Percentiles rank a stretch among this genome's conserved stretches.
Conservation (phyloP, 2,329 filamentous ascomycete species). For the Aspergillus tubingensis region DNA sequence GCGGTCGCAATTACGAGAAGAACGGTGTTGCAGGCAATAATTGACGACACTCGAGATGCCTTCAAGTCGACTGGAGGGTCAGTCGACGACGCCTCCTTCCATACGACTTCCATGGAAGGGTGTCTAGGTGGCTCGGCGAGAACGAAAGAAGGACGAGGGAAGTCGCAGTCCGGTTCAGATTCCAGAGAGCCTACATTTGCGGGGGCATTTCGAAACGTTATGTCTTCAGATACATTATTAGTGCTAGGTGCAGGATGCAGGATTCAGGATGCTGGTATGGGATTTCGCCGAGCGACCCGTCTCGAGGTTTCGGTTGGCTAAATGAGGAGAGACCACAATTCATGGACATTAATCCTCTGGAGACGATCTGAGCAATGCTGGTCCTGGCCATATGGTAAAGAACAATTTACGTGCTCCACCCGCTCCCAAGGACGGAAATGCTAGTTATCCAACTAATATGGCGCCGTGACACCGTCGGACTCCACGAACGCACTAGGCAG, state of each 20-base stretch:
- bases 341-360: too few relatives aligned
- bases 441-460: neutral
- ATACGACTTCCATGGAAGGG: neutral
- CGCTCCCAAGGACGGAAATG: too few relatives aligned
- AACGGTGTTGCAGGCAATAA: slow-evolving; percentile 1
- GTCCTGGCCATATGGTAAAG: neutral
- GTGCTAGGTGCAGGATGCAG: neutral
- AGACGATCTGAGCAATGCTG: neutral
- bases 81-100: neutral
- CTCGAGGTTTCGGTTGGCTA: neutral
- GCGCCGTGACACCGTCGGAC: neutral
- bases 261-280: neutral
- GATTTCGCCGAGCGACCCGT: neutral
- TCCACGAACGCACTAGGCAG: neutral
- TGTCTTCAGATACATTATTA: neutral
- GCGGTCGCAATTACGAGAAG: neutral
- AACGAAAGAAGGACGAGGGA: neutral
- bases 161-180: neutral
- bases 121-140: neutral
- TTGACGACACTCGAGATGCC: neutral
- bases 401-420: neutral
- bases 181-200: neutral
- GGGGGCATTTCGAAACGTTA: neutral
- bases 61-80: neutral
- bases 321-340: neutral